Conservation (phyloP, 2,329 filamentous ascomycete genomes). For the Colletotrichum sp. region DNA sequence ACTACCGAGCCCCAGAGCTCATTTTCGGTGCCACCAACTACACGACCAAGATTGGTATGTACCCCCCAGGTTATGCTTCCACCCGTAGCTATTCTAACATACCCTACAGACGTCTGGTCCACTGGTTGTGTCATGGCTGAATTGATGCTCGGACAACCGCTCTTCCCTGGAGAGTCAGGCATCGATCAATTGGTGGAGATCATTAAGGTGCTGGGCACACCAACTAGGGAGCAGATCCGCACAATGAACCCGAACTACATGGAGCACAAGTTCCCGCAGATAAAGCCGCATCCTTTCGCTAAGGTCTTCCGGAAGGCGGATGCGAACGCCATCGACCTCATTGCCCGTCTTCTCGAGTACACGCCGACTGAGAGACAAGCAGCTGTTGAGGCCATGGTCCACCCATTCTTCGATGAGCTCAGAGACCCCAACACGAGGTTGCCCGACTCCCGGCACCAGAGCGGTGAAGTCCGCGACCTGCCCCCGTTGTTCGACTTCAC, state of each 20-base stretch:
- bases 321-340: constrained; percentile 89
- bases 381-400: constrained; percentile 95
- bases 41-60: constrained; percentile 97
- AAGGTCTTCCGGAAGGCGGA: constrained; percentile 99
- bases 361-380: constrained; percentile 94
- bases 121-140: constrained; percentile 99
- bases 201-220: constrained; percentile 97
- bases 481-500: constrained; percentile 93
- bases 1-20: constrained; percentile 96
- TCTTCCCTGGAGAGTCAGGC: constrained; percentile 97
- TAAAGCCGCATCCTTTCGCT: constrained; percentile 98
- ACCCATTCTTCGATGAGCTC: constrained; percentile 98
- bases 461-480: constrained; percentile 79
- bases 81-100: constrained; percentile 1
- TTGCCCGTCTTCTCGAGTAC: constrained; percentile 93
- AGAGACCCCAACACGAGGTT: constrained; percentile 89
- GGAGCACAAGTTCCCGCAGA: constrained; percentile 99
- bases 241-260: constrained; percentile 99
- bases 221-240: constrained; percentile 95
- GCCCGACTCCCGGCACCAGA: constrained; percentile 91
- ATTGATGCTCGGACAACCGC: constrained; percentile 95
- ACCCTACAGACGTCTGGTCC: constrained; percentile 87
- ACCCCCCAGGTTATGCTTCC: not conserved
- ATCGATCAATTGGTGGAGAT: constrained; percentile 99
- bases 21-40: constrained; percentile 99